Evolutionary conservation across 2,329 filamentous ascomycete species (phyloP), one percentile per base, ranked within the genome.

Genomic region (Paramyrothecium roridum): DNA sequence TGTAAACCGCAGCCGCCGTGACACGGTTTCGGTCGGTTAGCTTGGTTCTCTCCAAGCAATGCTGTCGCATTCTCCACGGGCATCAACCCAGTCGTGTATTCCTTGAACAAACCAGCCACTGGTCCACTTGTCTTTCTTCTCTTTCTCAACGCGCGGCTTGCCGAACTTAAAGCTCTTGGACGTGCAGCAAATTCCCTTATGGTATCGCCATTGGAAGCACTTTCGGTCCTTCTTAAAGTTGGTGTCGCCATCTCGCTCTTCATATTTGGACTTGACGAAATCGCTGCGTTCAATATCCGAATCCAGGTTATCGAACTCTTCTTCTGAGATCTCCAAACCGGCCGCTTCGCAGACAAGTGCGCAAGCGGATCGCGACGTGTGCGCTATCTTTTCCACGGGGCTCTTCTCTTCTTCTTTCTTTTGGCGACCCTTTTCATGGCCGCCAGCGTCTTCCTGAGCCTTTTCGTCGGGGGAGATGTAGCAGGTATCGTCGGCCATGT

Each of bases 201-300:
- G 70, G 65, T 73, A 79, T 8, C 73, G 70, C 69, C 77, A 79
- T 60, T 79, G 76, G 67, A 79, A 80, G 59, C 77, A 80, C 23
- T 65, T 68, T 19, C 70, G 68, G 49, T 69, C 65, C 40, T 66
- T 64, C 56, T 71, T 67, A 50, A 67, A 68, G 11, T 53, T 48
- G 8, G 49, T 55, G 34, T 64, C 56, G 26, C 57, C 56, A 43
- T 53, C 55, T 30, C 64, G 61, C 21, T 63, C 58, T 8, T 66
- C 61, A 54, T 69, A 68, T 47, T 65, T 61, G 8, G 60, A 51
- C 16, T 62, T 63, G 52, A 73, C 61, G 50, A 68, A 61, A 30
- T 61, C 55, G 51, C 61, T 62, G 37, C 66, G 65, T 16, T 66
- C 67, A 26, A 59, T 60, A 34, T 72, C 67, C 23, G 57, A 61